These are phyloP conservation scores for Claviceps pazoutovae DNA, from an alignment of 2,329 filamentous ascomycete genomes.

Conservation along the genomic window DNA sequence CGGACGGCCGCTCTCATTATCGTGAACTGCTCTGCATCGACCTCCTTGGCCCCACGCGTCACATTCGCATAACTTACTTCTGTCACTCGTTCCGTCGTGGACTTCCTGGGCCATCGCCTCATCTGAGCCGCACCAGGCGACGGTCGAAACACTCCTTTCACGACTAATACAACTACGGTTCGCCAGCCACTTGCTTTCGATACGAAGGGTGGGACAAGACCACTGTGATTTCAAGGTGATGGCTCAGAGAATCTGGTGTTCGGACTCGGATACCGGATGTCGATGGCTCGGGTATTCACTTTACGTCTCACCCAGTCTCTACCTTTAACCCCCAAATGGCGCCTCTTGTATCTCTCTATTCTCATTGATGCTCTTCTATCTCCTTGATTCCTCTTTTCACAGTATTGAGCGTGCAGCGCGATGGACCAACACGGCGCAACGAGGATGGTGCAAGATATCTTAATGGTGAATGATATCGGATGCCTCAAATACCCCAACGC, in stretches of 20 bases:
- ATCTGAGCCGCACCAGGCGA: background rate
- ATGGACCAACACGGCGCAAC: background rate
- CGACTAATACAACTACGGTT: background rate
- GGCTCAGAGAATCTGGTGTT: background rate
- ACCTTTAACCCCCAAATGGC: slow-evolving; percentile 11
- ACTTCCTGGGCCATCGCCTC: background rate
- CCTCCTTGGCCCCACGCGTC: background rate
- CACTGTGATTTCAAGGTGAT: background rate
- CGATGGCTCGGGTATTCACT: background rate
- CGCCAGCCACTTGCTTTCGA: background rate
- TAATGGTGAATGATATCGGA: slow-evolving; percentile 9
- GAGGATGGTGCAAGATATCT: slow-evolving; percentile 8
- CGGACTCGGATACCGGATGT: background rate
- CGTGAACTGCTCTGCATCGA: slow-evolving; percentile 1
- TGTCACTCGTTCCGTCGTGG: background rate
- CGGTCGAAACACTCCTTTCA: slow-evolving; percentile 1
- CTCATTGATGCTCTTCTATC: slow-evolving; percentile 7
- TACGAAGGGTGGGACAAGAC: background rate
- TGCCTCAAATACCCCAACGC: slow-evolving; percentile 10
- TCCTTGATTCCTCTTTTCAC: background rate
- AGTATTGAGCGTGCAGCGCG: background rate
- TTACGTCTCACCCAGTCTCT: slow-evolving; percentile 12
- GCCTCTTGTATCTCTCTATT: slow-evolving; percentile 5
- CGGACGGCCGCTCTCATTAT: background rate
- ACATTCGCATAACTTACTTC: background rate